Conservation (phyloP, 129 eudicot genomes). For the Tagetes erecta region DNA sequence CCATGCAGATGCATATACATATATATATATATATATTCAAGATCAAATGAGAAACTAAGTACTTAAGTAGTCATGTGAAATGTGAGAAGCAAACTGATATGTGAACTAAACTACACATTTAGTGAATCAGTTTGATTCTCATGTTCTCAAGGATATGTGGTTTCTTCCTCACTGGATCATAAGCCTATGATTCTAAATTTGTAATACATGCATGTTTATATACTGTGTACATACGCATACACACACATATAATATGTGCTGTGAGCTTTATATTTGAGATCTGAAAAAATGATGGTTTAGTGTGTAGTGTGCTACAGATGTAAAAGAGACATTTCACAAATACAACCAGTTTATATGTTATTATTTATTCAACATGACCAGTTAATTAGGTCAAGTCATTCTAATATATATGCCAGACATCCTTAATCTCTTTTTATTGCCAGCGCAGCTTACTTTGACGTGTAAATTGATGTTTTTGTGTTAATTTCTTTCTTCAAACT, state of each 20-base stretch:
- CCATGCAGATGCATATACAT: background rate
- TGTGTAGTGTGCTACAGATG: background rate
- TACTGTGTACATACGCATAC: background rate
- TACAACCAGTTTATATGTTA: background rate
- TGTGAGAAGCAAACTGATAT: background rate
- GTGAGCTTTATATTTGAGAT: background rate
- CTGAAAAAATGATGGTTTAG: background rate
- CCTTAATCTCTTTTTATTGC: slow-evolving; percentile 9
- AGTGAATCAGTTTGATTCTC: background rate
- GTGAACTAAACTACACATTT: background rate
- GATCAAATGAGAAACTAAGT: background rate
- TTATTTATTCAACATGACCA: background rate
- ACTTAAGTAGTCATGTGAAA: background rate
- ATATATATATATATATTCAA: background rate
- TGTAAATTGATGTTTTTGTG: slow-evolving; percentile 7
- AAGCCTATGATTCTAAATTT: background rate
- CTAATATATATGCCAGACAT: background rate
- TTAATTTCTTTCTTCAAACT: background rate
- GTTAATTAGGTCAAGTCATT: background rate
- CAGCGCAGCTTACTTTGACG: slow-evolving; percentile 15
- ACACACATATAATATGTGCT: too few relatives aligned
- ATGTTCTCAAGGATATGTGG: background rate
- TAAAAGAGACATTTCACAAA: background rate
- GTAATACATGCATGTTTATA: background rate
- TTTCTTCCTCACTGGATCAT: background rate